A percentile compares a stretch with the other conserved stretches of the same genome.
These are phyloP conservation scores for Phytophthora multivora DNA, from an alignment of 352 stramenopile genomes.

Conservation along the genomic window DNA sequence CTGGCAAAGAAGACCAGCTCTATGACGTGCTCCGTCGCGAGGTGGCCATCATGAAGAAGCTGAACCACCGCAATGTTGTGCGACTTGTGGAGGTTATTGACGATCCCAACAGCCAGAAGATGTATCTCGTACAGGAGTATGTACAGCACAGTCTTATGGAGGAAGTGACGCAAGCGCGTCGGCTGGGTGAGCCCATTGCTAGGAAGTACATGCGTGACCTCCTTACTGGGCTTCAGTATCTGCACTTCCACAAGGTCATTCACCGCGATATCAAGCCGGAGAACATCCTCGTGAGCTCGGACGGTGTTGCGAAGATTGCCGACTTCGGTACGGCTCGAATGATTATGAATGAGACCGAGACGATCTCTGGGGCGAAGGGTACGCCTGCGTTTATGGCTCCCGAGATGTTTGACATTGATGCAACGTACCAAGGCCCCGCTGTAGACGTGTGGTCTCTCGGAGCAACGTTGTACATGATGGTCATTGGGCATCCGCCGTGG, in stretches of 20 bases:
- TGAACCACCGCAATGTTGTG: conserved; percentile 94
- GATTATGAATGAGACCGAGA: conserved; percentile 91
- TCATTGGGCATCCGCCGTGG: conserved; percentile 91
- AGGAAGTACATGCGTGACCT: conserved; percentile 91
- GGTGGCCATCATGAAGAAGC: conserved; percentile 97
- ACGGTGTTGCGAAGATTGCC: conserved; percentile 89
- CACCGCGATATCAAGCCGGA: conserved; percentile 93
- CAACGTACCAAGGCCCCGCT: conserved; percentile 82
- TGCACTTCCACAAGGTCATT: conserved; percentile 94
- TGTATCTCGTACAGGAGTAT: conserved; percentile 96
- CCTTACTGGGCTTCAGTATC: conserved; percentile 89
- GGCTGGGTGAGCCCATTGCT: conserved; percentile 67
- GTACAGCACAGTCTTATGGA: conserved; percentile 93
- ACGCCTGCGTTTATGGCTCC: conserved; percentile 92
- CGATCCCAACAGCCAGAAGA: conserved; percentile 92
- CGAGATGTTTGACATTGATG: conserved; percentile 91
- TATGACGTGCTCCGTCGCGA: conserved; percentile 87
- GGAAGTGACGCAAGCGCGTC: conserved; percentile 74
- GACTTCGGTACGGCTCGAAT: conserved; percentile 91
- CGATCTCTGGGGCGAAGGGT: conserved; percentile 81
- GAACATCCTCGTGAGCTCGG: conserved; percentile 85
- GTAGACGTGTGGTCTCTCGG: conserved; percentile 91
- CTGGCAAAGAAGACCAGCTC: conserved; percentile 83
- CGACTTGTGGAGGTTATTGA: conserved; percentile 95
- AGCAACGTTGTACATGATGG: conserved; percentile 93